These are phyloP conservation scores for Pichia pseudocactophila DNA, from an alignment of 805 yeast species.

Conservation along the genomic window DNA sequence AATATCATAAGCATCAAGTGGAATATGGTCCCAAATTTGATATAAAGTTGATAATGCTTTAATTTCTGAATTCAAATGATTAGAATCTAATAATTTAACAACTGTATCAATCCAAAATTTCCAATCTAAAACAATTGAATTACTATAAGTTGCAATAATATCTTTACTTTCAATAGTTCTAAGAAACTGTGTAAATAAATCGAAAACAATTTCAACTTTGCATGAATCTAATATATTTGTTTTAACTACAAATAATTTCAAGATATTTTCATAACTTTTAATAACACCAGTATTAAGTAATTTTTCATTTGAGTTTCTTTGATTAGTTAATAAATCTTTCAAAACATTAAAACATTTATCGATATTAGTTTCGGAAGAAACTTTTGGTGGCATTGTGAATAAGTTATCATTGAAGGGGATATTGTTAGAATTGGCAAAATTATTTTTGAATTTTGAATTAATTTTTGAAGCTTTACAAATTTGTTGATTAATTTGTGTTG, in stretches of 20 bases:
- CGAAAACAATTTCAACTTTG: constrained; percentile 19
- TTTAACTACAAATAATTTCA: constrained; percentile 18
- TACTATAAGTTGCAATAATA: constrained; percentile 14
- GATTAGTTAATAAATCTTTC: constrained; percentile 29
- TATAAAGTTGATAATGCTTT: constrained; percentile 59
- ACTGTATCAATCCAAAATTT: constrained; percentile 62
- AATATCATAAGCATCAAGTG: constrained; percentile 23
- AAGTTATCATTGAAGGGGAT: neutral
- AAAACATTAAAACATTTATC: constrained; percentile 28
- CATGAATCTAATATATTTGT: constrained; percentile 19
- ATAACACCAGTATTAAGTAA: constrained; percentile 17
- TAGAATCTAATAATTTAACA: constrained; percentile 51
- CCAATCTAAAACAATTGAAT: constrained; percentile 44
- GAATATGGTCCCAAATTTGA: constrained; percentile 66
- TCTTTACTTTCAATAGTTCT: too few relatives aligned
- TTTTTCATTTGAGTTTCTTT: constrained; percentile 24
- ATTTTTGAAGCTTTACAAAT: constrained; percentile 1
- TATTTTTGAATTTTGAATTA: neutral
- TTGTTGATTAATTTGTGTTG: constrained; percentile 16
- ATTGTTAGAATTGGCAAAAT: constrained; percentile 2
- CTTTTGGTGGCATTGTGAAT: constrained; percentile 7
- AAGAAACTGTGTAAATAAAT: constrained; percentile 17
- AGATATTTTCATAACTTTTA: constrained; percentile 17
- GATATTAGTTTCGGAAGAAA: constrained; percentile 17
- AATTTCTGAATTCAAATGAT: constrained; percentile 52